Evolutionary conservation across 2,329 filamentous ascomycete species (phyloP), one percentile per base, ranked within the genome.

Genomic region (Neocucurbitaria cava): DNA sequence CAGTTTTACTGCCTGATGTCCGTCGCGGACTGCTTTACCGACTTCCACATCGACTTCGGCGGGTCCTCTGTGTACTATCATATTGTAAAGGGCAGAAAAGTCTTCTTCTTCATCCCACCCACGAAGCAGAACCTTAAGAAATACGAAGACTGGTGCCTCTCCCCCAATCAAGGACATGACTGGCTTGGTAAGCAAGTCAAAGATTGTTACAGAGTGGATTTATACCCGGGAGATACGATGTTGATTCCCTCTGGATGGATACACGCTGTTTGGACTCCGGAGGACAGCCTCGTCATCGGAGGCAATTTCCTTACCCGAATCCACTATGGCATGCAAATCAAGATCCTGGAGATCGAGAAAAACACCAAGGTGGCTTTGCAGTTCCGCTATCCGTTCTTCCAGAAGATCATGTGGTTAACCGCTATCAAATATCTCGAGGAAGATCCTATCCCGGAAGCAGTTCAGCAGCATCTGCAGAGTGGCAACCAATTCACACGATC

Each of bases 1-100:
- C 86, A 88, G 55, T 89, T 87, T 65, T 88, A 88, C 75, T 87
- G 85, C 66, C 76, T 89, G 31, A 89, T 89, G 87, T 89, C 87
- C 5, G 86, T 89, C 20, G 85, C 86, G 11, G 87, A 89, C 71
- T 88, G 86, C 71, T 89, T 88, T 61, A 89, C 87, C 18, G 87
- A 89, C 70, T 89, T 89, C 62, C 87, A 89, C 72, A 87, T 89
- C 66, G 87, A 89, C 67, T 89, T 89, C 72, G 87, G 87, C 31
- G 87, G 87, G 5, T 89, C 87, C 3, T 89, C 87, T 1, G 87
- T 89, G 5, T 89, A 86, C 67, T 89, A 89, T 61, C 87, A 89
- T 65, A 89, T 89, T 58, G 73, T 89, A 49, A 87, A 86, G 60
- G 87, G 87, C 51, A 86, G 82, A 65, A 89, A 89, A 73, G 87